These are phyloP conservation scores for Botrytis fragariae DNA, from an alignment of 2,329 filamentous ascomycete species.

Conservation along the genomic window DNA sequence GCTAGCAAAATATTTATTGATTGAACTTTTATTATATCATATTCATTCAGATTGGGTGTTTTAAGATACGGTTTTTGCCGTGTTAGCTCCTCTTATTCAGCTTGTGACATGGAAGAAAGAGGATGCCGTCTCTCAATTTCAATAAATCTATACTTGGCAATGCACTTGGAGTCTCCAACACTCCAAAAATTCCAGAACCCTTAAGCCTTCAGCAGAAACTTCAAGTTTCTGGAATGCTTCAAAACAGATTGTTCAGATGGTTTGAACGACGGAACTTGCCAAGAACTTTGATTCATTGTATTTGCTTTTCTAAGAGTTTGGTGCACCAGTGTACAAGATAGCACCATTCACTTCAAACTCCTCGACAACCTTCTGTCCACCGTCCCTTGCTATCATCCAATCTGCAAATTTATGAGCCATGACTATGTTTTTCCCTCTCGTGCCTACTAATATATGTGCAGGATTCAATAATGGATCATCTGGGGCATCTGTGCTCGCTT, in stretches of 20 bases:
- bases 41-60: neutral
- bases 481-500: conserved; percentile 39
- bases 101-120: neutral
- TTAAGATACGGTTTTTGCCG: neutral
- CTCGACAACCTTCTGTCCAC: conserved; percentile 42
- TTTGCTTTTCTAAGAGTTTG: conserved; percentile 17
- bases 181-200: too few species aligned
- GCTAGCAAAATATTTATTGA: neutral
- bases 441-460: conserved; percentile 43
- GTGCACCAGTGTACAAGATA: conserved; percentile 42
- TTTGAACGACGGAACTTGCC: neutral
- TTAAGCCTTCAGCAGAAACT: neutral
- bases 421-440: conserved; percentile 38
- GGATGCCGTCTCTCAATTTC: neutral
- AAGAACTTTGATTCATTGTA: neutral
- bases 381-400: conserved; percentile 41
- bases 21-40: neutral
- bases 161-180: neutral
- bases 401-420: conserved; percentile 42
- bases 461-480: conserved; percentile 45
- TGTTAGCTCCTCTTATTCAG: neutral
- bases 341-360: conserved; percentile 41
- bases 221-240: neutral
- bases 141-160: neutral
- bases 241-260: neutral